Percentiles rank a stretch among this genome's conserved stretches.
These are phyloP conservation scores for Gymnopus androsaceus DNA, from an alignment of 1,284 basidiomycete species.

Conservation along the genomic window DNA sequence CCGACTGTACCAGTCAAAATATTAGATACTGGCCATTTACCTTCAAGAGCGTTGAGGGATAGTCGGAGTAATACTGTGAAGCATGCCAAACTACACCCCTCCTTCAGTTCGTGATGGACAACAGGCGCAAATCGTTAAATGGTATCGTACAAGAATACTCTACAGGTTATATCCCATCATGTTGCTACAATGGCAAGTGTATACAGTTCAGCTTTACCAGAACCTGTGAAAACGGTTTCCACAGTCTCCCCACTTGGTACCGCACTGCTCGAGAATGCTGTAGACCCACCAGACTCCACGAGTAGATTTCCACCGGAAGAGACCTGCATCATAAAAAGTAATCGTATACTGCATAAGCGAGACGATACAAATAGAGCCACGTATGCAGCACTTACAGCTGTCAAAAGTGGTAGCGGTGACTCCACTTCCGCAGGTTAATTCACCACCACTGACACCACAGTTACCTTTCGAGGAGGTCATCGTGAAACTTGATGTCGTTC, in stretches of 20 bases:
- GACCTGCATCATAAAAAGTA: constrained; percentile 33
- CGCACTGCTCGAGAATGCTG: constrained; percentile 51
- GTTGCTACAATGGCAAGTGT: constrained; percentile 42
- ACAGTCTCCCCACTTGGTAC: constrained; percentile 56
- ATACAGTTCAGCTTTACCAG: constrained; percentile 43
- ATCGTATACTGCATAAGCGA: not conserved
- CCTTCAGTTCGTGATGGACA: too few relatives aligned
- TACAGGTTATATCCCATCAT: too few relatives aligned
- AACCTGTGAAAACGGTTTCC: constrained; percentile 52
- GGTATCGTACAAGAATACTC: too few relatives aligned
- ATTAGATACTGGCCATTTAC: too few relatives aligned
- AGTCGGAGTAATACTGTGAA: too few relatives aligned
- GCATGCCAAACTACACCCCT: too few relatives aligned
- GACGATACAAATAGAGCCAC: not conserved
- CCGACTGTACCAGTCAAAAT: too few relatives aligned
- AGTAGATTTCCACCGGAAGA: constrained; percentile 49
- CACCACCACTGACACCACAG: constrained; percentile 45
- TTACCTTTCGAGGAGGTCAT: constrained; percentile 53
- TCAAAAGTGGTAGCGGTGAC: constrained; percentile 49
- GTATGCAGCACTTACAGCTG: constrained; percentile 41
- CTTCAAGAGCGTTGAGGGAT: too few relatives aligned
- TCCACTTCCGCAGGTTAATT: constrained; percentile 47
- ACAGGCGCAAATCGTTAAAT: too few relatives aligned
- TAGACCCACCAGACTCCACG: constrained; percentile 53
- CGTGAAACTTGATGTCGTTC: constrained; percentile 45